Percentiles rank a stretch among this genome's conserved stretches.
Conservation (phyloP, 169 alveolate species). For the Plasmodium inui region DNA sequence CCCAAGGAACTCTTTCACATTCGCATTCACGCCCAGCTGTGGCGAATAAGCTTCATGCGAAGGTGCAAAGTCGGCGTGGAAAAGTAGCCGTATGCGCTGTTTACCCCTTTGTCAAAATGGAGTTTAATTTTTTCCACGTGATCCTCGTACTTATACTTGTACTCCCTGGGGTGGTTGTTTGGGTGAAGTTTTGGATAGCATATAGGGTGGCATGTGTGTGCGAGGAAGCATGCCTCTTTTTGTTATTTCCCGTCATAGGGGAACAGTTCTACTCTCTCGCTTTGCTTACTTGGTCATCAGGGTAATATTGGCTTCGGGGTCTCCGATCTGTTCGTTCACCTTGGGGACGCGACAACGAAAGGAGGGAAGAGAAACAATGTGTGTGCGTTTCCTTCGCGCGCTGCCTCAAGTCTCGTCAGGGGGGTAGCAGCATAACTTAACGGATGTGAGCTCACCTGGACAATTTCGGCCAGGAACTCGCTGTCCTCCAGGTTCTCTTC, state of each 20-base stretch:
- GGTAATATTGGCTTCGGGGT: conserved; percentile 34
- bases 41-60: background rate
- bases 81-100: background rate
- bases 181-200: background rate
- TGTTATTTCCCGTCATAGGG: background rate
- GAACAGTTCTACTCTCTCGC: background rate
- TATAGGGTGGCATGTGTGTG: background rate
- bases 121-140: conserved; percentile 28
- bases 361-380: background rate
- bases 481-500: conserved; percentile 54
- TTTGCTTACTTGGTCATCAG: conserved; percentile 32
- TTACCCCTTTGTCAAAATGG: conserved; percentile 43
- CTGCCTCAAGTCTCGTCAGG: background rate
- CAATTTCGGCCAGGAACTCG: conserved; percentile 21
- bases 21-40: background rate
- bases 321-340: conserved; percentile 51
- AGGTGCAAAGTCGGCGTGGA: background rate
- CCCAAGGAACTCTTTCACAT: background rate
- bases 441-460: background rate
- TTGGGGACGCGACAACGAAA: background rate
- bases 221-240: background rate
- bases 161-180: conserved; percentile 14
- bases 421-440: background rate
- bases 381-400: background rate
- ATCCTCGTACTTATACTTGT: conserved; percentile 47